phyloP scores from a whole-genome alignment of 768 basidiomycete genomes.

The Tulasnella sp. region DNA sequence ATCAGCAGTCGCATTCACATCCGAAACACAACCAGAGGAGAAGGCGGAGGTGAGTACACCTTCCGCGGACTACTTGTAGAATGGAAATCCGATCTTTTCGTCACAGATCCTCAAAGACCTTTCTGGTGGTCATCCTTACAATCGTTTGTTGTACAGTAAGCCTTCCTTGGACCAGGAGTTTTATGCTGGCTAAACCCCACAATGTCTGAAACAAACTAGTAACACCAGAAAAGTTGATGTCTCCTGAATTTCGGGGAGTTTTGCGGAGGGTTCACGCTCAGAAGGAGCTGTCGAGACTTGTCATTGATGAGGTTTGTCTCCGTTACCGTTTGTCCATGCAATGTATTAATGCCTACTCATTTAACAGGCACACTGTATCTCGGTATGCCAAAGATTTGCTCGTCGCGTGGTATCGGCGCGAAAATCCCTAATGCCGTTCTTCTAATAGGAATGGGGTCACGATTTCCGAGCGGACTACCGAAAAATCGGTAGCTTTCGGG shows the following conservation, averaged over 20 bases:
- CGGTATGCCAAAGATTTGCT: constrained; percentile 38
- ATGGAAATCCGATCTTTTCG: background rate
- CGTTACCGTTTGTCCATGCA: background rate
- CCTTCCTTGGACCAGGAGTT: no score
- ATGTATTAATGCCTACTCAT: background rate
- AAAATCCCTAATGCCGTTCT: no score
- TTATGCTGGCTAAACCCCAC: no score
- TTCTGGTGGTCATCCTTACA: constrained; percentile 44
- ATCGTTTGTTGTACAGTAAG: constrained; percentile 63
- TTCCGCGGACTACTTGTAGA: background rate
- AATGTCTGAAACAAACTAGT: constrained; percentile 31
- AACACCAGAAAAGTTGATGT: constrained; percentile 66
- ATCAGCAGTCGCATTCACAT: constrained; percentile 50
- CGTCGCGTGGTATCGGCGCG: no score
- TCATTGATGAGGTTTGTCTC: constrained; percentile 62
- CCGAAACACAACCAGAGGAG: constrained; percentile 48
- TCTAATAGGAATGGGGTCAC: constrained; percentile 73
- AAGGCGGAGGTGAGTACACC: constrained; percentile 39
- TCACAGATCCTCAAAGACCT: constrained; percentile 53
- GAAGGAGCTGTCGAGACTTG: constrained; percentile 55
- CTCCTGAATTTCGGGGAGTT: constrained; percentile 40
- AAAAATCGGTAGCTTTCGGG: constrained; percentile 57
- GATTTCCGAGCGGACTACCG: constrained; percentile 70
- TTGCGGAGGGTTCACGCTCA: constrained; percentile 44
- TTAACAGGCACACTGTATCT: constrained; percentile 68